phyloP scores from a whole-genome alignment of 2,329 filamentous ascomycete species.

The Talaromyces amestolkiae region DNA sequence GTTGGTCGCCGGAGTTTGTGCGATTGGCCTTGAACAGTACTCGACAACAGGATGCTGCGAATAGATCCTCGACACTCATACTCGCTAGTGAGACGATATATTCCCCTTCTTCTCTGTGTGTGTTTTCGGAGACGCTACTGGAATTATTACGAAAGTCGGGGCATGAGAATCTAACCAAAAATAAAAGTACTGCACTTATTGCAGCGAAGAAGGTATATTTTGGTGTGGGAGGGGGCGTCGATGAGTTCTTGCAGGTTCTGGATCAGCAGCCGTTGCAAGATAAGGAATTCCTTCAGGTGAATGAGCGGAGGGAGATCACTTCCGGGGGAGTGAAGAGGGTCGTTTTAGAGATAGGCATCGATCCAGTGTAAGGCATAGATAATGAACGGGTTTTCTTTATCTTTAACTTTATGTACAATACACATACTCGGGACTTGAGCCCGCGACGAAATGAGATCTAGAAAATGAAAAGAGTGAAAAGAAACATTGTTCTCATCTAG shows the following conservation, averaged over 20 bases:
- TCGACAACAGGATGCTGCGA: neutral
- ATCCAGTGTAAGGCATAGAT: neutral
- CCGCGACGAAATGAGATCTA: neutral
- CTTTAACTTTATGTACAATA: constrained; percentile 20
- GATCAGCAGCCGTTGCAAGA: constrained; percentile 22
- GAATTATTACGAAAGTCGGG: constrained; percentile 46
- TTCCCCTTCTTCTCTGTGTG: constrained; percentile 52
- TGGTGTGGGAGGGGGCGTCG: constrained; percentile 63
- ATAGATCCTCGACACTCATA: constrained; percentile 37
- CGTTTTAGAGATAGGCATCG: constrained; percentile 37
- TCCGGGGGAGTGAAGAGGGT: constrained; percentile 46
- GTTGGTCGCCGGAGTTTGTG: constrained; percentile 52
- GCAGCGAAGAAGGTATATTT: constrained; percentile 67
- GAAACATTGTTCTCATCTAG: constrained; percentile 25
- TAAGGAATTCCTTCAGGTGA: constrained; percentile 29
- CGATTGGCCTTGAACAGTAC: constrained; percentile 39
- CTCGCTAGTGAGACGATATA: constrained; percentile 67
- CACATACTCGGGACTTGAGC: neutral
- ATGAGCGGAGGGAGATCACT: constrained; percentile 37
- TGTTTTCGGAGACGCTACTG: constrained; percentile 57
- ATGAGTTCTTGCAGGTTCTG: constrained; percentile 51
- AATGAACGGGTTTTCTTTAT: neutral
- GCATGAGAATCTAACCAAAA: constrained; percentile 16
- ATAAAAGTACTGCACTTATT: constrained; percentile 51
- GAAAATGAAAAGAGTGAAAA: neutral